A percentile compares a stretch with the other conserved stretches of the same genome.
phyloP scores from a whole-genome alignment of 495 filamentous ascomycete genomes.

The Penicillium ochrochloron region DNA sequence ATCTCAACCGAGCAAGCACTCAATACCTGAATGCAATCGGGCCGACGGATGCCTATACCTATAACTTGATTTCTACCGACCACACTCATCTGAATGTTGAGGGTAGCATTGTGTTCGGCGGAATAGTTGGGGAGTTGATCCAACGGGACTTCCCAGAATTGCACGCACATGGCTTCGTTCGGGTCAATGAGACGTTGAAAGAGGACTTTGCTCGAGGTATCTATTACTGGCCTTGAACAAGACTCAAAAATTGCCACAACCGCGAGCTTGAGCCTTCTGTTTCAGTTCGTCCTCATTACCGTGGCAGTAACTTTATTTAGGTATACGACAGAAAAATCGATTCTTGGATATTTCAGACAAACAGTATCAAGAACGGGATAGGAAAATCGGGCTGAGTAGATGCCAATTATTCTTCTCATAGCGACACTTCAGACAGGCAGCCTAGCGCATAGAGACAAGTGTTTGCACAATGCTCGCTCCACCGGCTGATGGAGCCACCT shows the following conservation, averaged over 20 bases:
- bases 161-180: constrained; percentile 29
- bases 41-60: constrained; percentile 37
- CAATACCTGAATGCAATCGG: constrained; percentile 53
- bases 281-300: not conserved
- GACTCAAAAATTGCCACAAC: not conserved
- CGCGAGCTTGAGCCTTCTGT: not conserved
- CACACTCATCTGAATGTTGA: constrained; percentile 52
- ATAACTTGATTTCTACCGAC: constrained; percentile 44
- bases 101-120: constrained; percentile 52
- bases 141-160: constrained; percentile 25
- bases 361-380: no score
- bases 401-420: no score
- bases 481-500: no score
- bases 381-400: no score
- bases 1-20: constrained; percentile 49
- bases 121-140: constrained; percentile 49
- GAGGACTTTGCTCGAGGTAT: constrained; percentile 35
- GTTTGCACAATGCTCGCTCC: no score
- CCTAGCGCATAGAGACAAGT: no score
- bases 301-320: no score
- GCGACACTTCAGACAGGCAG: no score
- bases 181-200: constrained; percentile 34
- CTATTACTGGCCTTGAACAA: constrained; percentile 30
- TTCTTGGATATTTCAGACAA: no score
- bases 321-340: no score